Evolutionary conservation across 2,329 filamentous ascomycete species (phyloP), one percentile per base, ranked within the genome.

Genomic region (Alternaria viburni): DNA sequence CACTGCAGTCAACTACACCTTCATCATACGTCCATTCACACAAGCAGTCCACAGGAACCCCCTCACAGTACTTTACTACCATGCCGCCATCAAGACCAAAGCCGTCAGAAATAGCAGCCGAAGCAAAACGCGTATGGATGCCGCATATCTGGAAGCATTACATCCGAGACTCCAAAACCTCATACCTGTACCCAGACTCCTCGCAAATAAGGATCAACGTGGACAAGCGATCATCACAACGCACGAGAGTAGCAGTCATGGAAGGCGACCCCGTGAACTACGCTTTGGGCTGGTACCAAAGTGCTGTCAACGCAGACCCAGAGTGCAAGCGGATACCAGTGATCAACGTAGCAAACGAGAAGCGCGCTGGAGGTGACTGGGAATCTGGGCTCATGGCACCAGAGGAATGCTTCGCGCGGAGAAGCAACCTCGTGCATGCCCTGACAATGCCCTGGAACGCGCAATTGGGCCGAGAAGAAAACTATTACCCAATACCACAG

Each of bases 341-440:
- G 62, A 87, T 93, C 65, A 92, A 90, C 69, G 87, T 89, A 59
- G 91, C 91, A 51, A 92, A 93, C 79, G 91, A 93, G 76, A 91
- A 90, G 74, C 85, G 90, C 41, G 86, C 91, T 0, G 91, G 91
- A 10, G 91, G 91, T n/a, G 91, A 93, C 75, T 94, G 91, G 91
- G 91, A 93, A 71, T 90, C 83, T 36, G 86, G 86, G 10, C 81
- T 86, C 12, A 84, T 87, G 69, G 88, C 88, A 30, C 89, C 88
- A 56, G 89, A 91, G 81, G 91, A 93, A 79, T 90, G 90, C 68
- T 86, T 94, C 41, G 92, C 91, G 73, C 86, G 91, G 64, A 85
- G 91, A 69, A 92, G 90, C 81, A 93, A 90, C 67, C 86, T 94
- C 32, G 90, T 90, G 6, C 88, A 90, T 17, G 88, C 89, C 4